phyloP scores from a whole-genome alignment of 2,329 filamentous ascomycete genomes.

The Fusarium sp. region DNA sequence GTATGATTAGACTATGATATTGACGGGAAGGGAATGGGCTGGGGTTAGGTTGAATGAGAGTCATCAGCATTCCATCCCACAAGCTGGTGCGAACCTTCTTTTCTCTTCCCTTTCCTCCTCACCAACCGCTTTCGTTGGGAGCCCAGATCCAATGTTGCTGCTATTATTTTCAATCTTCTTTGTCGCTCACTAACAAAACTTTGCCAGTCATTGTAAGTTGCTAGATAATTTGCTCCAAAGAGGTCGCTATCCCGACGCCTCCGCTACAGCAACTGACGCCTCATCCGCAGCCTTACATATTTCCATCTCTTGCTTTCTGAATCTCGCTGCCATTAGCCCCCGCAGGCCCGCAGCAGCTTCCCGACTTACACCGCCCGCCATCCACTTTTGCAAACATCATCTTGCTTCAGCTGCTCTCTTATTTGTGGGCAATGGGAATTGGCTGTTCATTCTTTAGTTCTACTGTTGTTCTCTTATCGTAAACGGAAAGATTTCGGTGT shows the following conservation, averaged over 20 bases:
- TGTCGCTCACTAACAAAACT: slow-evolving; percentile 21
- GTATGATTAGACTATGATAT: not conserved
- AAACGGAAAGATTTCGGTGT: not conserved
- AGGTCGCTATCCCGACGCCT: slow-evolving; percentile 10
- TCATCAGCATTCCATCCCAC: slow-evolving; percentile 35
- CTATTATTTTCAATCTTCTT: slow-evolving; percentile 2
- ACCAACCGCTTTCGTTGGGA: slow-evolving; percentile 24
- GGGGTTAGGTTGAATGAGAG: slow-evolving; percentile 13
- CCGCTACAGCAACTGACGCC: slow-evolving; percentile 16
- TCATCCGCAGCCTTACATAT: slow-evolving; percentile 26
- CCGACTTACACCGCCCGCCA: slow-evolving; percentile 45
- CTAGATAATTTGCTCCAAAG: not conserved
- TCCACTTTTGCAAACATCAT: slow-evolving; percentile 42
- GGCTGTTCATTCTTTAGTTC: slow-evolving; percentile 1
- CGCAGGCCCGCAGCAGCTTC: slow-evolving; percentile 37
- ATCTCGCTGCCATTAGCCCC: slow-evolving; percentile 26
- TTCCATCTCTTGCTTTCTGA: slow-evolving; percentile 23
- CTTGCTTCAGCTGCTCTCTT: slow-evolving; percentile 16
- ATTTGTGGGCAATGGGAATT: slow-evolving; percentile 17
- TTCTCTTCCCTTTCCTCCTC: slow-evolving; percentile 11
- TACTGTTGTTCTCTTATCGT: slow-evolving; percentile 2
- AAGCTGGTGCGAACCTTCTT: slow-evolving; percentile 23
- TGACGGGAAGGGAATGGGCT: slow-evolving; percentile 25
- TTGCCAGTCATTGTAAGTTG: slow-evolving; percentile 27
- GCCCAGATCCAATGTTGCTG: not conserved